phyloP scores from a whole-genome alignment of 2,329 filamentous ascomycete genomes.

The Fragosphaeria purpurea region DNA sequence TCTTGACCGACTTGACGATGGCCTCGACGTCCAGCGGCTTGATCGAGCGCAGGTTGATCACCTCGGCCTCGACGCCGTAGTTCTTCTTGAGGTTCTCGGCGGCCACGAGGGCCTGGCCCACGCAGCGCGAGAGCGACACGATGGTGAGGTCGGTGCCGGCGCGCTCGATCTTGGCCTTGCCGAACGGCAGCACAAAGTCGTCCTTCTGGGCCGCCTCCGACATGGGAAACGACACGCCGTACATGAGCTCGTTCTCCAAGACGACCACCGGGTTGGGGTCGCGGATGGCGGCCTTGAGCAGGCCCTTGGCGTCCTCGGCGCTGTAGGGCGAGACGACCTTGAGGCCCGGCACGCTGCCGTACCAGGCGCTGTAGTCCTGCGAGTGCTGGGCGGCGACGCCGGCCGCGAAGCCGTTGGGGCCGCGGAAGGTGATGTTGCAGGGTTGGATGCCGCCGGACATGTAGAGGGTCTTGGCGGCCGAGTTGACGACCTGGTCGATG shows the following conservation, averaged over 20 bases:
- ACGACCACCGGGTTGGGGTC: conserved; percentile 96
- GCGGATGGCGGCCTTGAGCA: conserved; percentile 93
- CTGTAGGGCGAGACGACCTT: conserved; percentile 97
- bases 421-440: conserved; percentile 99
- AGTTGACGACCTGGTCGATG: conserved; percentile 99
- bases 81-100: conserved; percentile 91
- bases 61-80: conserved; percentile 90
- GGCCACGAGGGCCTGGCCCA: conserved; percentile 80
- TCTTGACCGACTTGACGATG: conserved; percentile 96
- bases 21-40: conserved; percentile 94
- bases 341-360: conserved; percentile 92
- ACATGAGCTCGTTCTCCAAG: conserved; percentile 82
- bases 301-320: conserved; percentile 94
- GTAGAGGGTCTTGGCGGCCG: conserved; percentile 96
- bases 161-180: conserved; percentile 98
- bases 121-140: conserved; percentile 87
- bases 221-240: conserved; percentile 94
- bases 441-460: conserved; percentile 99
- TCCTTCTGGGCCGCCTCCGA: conserved; percentile 90
- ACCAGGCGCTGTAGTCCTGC: conserved; percentile 98
- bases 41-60: conserved; percentile 95
- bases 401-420: conserved; percentile 93
- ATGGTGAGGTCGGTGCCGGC: conserved; percentile 92
- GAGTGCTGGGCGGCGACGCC: conserved; percentile 98
- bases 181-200: conserved; percentile 94